These are phyloP conservation scores for Gastrodia elata DNA, from an alignment of 106 monocot species.

Conservation along the genomic window DNA sequence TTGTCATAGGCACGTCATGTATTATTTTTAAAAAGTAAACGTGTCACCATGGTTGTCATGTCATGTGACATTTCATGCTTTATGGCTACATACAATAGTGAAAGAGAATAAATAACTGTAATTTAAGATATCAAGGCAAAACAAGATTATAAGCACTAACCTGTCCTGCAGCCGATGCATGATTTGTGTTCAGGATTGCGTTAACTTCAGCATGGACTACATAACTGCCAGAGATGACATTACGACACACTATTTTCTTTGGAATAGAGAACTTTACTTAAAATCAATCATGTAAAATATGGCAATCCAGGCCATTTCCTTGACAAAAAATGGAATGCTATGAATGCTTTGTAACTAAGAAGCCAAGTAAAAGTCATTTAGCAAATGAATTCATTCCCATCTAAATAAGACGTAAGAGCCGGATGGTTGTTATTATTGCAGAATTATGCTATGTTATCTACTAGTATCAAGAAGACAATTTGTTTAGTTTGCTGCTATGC, in stretches of 20 bases:
- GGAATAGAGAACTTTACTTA: neutral
- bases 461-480: too few relatives aligned
- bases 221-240: constrained; percentile 44
- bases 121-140: neutral
- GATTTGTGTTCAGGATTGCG: constrained; percentile 90
- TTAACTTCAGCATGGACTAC: constrained; percentile 97
- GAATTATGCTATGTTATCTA: too few relatives aligned
- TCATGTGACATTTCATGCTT: too few relatives aligned
- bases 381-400: neutral
- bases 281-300: neutral
- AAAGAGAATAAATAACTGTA: neutral
- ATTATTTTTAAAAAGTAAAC: too few relatives aligned
- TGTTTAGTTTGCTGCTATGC: too few relatives aligned
- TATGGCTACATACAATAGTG: neutral
- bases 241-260: neutral
- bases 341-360: neutral
- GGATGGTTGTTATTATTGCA: too few relatives aligned
- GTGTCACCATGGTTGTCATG: neutral
- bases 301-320: neutral
- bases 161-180: constrained; percentile 92
- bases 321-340: neutral
- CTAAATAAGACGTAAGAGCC: neutral
- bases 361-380: neutral
- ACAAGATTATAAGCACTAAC: constrained; percentile 17
- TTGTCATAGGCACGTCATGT: too few relatives aligned